phyloP scores from a whole-genome alignment of 106 monocot species.

The Chionographis japonica region DNA sequence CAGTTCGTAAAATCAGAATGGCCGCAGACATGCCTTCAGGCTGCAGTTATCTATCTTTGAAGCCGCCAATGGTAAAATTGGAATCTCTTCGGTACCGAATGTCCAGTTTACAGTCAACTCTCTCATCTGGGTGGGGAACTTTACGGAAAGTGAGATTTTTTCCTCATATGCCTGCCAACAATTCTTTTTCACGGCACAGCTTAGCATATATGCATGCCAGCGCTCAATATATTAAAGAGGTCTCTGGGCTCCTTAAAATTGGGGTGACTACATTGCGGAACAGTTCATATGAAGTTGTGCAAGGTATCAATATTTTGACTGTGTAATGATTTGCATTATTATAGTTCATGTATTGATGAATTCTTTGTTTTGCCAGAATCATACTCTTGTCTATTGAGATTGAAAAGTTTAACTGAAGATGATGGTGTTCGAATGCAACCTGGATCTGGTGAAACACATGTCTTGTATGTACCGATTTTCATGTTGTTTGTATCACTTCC shows the following conservation, averaged over 20 bases:
- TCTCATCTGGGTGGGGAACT: conserved; percentile 83
- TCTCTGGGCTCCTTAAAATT: conserved; percentile 81
- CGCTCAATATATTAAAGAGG: conserved; percentile 82
- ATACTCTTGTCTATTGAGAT: conserved; percentile 75
- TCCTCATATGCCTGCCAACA: conserved; percentile 57
- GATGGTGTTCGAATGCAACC: conserved; percentile 72
- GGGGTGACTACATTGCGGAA: conserved; percentile 70
- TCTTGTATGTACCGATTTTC: conserved; percentile 66
- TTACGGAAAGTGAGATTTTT: conserved; percentile 60
- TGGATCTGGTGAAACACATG: conserved; percentile 90
- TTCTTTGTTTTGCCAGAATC: conserved; percentile 34
- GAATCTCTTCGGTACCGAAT: conserved; percentile 64
- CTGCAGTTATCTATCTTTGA: conserved; percentile 64
- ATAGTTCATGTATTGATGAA: conserved; percentile 13
- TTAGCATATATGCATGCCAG: conserved; percentile 92
- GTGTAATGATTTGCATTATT: too few species aligned
- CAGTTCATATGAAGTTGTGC: conserved; percentile 65
- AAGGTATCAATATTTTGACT: conserved; percentile 10
- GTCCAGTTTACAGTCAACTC: conserved; percentile 70
- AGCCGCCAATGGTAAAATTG: conserved; percentile 43
- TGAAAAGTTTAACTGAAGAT: conserved; percentile 81
- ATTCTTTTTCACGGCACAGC: conserved; percentile 79
- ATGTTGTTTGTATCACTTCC: not conserved
- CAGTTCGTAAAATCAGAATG: conserved; percentile 94
- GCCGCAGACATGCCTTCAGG: conserved; percentile 76